A percentile compares a stretch with the other conserved stretches of the same genome.
phyloP scores from a whole-genome alignment of 352 stramenopile species.

The Pythium dissotocum region DNA sequence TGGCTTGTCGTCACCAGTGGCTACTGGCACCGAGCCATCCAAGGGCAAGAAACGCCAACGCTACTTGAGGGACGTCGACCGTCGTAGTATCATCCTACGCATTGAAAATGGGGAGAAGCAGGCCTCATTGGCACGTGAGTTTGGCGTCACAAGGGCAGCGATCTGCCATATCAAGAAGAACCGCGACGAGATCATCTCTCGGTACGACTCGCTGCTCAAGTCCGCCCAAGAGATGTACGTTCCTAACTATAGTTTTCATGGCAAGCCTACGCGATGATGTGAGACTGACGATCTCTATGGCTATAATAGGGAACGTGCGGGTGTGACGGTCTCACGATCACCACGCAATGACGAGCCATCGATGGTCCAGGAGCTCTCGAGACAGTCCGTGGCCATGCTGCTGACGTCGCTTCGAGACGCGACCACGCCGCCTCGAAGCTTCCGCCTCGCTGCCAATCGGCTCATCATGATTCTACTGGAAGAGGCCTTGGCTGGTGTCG shows the following conservation, averaged over 20 bases:
- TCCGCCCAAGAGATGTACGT: constrained; percentile 58
- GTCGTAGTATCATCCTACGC: constrained; percentile 60
- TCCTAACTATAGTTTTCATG: neutral
- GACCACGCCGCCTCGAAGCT: constrained; percentile 21
- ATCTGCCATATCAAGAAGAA: constrained; percentile 86
- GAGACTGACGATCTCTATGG: no score
- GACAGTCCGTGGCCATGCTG: constrained; percentile 41
- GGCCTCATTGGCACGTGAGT: constrained; percentile 56
- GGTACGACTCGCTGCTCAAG: constrained; percentile 60
- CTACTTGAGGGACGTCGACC: constrained; percentile 60
- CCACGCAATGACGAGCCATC: neutral
- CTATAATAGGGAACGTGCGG: neutral
- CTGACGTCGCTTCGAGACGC: constrained; percentile 51
- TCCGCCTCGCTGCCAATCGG: constrained; percentile 40
- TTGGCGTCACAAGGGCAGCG: constrained; percentile 63
- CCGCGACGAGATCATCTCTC: constrained; percentile 64
- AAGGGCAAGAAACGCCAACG: constrained; percentile 42
- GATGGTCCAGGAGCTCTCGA: constrained; percentile 10
- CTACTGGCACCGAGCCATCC: neutral
- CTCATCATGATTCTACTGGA: constrained; percentile 68
- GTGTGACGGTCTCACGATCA: neutral
- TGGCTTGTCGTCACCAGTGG: neutral
- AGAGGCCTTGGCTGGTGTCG: constrained; percentile 41
- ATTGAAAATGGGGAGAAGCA: constrained; percentile 78
- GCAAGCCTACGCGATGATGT: neutral